Evolutionary conservation across 495 filamentous ascomycete genomes (phyloP), one percentile per base, ranked within the genome.

Genomic region (Trichoderma asperelloides): DNA sequence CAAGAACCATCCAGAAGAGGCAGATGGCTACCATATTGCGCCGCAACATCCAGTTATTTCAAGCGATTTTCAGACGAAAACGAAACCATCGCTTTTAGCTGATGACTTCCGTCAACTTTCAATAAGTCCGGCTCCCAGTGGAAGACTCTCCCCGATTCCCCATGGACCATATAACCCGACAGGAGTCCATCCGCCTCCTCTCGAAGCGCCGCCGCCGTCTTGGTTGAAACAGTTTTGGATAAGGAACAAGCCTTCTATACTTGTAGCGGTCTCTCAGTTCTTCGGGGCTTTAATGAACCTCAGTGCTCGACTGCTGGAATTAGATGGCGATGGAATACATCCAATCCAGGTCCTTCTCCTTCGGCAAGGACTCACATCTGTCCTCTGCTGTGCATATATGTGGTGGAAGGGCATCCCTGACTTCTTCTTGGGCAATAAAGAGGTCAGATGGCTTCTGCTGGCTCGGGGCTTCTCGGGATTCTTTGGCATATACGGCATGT

Each of bases 271-370:
- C 27, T 83, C 93, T 12, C 93, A 97, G 78, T 78, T 96, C 43
- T 97, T 97, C 70, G 93, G 90, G 0, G 88, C 89, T 0, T 76
- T 91, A 60, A 98, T 98, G 95, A 96, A 94, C 74, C 83, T 96
- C 9, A 85, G 88, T 28, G 91, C 92, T 0, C 83, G 94, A 47
- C 72, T 96, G 2, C 78, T 97, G 57, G 92, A 96, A 72, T 81
- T 88, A 4, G 85, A 89, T 67, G 91, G 88, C 25, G 80, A 88
- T 37, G 86, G 83, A 0, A 88, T 95, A 81, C 86, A 96, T 79
- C 91, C 94, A 12, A 89, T 96, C 71, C 94, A 96, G 78, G 87
- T 98, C 65, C 83, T 97, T 45, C 96, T 97, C 74, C 88, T 82
- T 4, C 85, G 95, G 28, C 95, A 96, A 89, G 82, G 80, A 55